Conservation (phyloP, 768 basidiomycete genomes). For the Lanmaoa pseudosensibilis region DNA sequence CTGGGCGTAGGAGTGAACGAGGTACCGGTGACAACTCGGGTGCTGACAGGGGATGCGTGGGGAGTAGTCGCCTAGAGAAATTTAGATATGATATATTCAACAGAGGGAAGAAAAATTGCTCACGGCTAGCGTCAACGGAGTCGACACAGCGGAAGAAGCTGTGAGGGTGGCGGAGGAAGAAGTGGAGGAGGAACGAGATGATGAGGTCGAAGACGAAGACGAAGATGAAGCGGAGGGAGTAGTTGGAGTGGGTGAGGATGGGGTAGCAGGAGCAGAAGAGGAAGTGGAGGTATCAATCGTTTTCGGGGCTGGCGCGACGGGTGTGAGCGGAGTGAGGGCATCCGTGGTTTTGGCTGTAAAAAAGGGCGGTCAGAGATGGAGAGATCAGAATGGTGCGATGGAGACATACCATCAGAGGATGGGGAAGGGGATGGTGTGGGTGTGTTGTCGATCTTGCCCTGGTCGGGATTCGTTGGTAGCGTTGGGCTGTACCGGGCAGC, state of each 20-base stretch:
- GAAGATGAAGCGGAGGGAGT: conserved; percentile 11
- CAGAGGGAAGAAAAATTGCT: conserved; percentile 5
- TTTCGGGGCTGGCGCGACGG: conserved; percentile 7
- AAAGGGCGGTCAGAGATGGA: neutral
- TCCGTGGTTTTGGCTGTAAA: conserved; percentile 4
- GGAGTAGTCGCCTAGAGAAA: neutral
- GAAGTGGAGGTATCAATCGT: conserved; percentile 19
- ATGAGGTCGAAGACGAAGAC: neutral
- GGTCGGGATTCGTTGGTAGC: accelerated
- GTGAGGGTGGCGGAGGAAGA: conserved; percentile 5
- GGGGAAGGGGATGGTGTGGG: neutral
- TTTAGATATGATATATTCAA: neutral
- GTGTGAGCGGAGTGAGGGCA: neutral
- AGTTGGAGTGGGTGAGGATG: conserved; percentile 8
- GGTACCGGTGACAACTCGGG: neutral
- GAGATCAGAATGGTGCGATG: neutral
- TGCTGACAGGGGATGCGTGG: neutral
- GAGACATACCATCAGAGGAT: neutral
- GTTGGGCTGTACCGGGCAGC: conserved; percentile 6
- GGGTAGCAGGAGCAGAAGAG: neutral
- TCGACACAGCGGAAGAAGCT: conserved; percentile 7
- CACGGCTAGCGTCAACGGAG: conserved; percentile 14
- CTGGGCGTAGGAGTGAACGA: conserved; percentile 3
- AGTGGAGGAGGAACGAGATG: neutral
- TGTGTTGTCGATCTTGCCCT: too few species aligned